These are phyloP conservation scores for Deinandra increscens DNA, from an alignment of 129 eudicot species.

Conservation along the genomic window DNA sequence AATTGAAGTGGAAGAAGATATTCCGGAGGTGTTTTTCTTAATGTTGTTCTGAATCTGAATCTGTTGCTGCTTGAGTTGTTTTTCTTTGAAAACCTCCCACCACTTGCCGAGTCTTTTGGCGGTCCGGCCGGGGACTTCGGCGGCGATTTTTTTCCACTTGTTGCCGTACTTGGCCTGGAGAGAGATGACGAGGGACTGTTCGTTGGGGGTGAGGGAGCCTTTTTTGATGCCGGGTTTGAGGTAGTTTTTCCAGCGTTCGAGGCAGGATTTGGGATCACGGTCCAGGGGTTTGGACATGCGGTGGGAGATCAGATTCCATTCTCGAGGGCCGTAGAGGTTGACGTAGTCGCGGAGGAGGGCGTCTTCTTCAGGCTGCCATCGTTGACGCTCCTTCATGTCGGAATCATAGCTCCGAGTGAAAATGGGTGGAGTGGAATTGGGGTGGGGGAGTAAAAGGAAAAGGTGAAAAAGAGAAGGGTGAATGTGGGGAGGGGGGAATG, in stretches of 20 bases:
- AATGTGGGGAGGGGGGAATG: slow-evolving; percentile 17
- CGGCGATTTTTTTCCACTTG: slow-evolving; percentile 74
- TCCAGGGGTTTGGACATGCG: slow-evolving; percentile 56
- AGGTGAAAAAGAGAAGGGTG: slow-evolving; percentile 1
- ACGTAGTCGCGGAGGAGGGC: slow-evolving; percentile 69
- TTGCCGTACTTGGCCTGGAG: slow-evolving; percentile 73
- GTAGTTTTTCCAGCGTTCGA: slow-evolving; percentile 69
- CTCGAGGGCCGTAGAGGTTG: slow-evolving; percentile 52
- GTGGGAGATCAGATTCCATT: slow-evolving; percentile 63
- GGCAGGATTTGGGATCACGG: slow-evolving; percentile 66
- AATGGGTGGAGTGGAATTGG: no score
- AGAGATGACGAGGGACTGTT: slow-evolving; percentile 51
- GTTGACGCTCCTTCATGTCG: slow-evolving; percentile 62
- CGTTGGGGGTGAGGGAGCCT: slow-evolving; percentile 56
- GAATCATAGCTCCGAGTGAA: slow-evolving; percentile 28
- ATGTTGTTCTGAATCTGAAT: slow-evolving; percentile 36
- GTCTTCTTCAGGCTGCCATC: slow-evolving; percentile 86
- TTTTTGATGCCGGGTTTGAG: slow-evolving; percentile 64
- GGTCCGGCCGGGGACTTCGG: slow-evolving; percentile 70
- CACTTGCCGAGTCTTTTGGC: slow-evolving; percentile 64
- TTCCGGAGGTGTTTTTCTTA: no score
- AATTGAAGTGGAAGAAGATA: no score
- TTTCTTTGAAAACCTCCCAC: slow-evolving; percentile 78
- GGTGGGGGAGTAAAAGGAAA: neutral
- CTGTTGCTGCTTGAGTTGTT: slow-evolving; percentile 52